phyloP scores from a whole-genome alignment of 257 asterid species.

The Solanum clarkiae region DNA sequence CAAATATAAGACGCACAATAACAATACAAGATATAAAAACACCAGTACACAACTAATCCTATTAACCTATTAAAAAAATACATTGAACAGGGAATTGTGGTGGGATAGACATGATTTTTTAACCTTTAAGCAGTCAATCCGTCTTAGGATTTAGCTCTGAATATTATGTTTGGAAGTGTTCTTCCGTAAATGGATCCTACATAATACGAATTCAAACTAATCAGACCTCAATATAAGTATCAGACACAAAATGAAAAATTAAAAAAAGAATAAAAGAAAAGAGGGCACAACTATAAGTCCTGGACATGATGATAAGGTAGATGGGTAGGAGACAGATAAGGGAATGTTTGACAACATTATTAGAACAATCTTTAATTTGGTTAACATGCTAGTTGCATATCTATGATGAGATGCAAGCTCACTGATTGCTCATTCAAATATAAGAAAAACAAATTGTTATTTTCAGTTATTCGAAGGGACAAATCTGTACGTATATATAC shows the following conservation, averaged over 20 bases:
- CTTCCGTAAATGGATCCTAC: accelerated
- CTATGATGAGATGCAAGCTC: not conserved
- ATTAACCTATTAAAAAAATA: too few species aligned
- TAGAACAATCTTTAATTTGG: not conserved
- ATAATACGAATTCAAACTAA: accelerated
- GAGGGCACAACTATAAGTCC: not conserved
- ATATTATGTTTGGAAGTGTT: too few species aligned
- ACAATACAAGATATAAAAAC: too few species aligned
- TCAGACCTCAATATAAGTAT: not conserved
- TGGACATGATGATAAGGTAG: not conserved
- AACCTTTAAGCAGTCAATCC: accelerated
- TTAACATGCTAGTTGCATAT: not conserved
- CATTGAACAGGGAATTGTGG: not conserved
- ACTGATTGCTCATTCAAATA: not conserved
- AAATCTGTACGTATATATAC: not conserved
- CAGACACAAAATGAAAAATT: not conserved
- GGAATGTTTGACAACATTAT: not conserved
- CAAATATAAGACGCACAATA: too few species aligned
- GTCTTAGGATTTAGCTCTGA: accelerated
- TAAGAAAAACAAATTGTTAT: not conserved
- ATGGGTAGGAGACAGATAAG: not conserved
- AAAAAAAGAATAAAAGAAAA: not conserved
- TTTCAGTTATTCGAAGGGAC: not conserved
- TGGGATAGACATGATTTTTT: not conserved
- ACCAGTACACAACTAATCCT: too few species aligned